phyloP scores from a whole-genome alignment of 140 eudicot genomes.

The Senecio squalidus region DNA sequence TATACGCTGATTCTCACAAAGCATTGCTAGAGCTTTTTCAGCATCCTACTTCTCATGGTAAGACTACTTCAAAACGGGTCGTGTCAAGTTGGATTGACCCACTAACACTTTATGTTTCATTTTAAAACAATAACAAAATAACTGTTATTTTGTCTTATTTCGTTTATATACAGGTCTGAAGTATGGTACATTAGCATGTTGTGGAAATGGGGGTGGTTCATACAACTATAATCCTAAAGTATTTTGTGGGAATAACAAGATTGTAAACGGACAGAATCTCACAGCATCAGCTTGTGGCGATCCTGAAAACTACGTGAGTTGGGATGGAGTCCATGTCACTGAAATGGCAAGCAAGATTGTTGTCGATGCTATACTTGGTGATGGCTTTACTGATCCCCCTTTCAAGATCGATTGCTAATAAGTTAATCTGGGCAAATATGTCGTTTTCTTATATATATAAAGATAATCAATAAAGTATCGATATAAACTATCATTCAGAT shows the following conservation, averaged over 20 bases:
- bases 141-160: too few species aligned
- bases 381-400: slow-evolving; percentile 55
- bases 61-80: not conserved
- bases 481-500: not conserved
- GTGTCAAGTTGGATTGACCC: too few species aligned
- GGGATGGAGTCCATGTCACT: slow-evolving; percentile 71
- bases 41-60: slow-evolving; percentile 84
- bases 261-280: slow-evolving; percentile 34
- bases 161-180: slow-evolving; percentile 67
- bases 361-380: slow-evolving; percentile 41
- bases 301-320: slow-evolving; percentile 59
- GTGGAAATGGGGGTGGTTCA: slow-evolving; percentile 69
- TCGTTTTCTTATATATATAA: not conserved
- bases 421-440: not conserved
- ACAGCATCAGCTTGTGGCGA: slow-evolving; percentile 56
- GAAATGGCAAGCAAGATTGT: slow-evolving; percentile 60
- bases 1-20: slow-evolving; percentile 59
- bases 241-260: slow-evolving; percentile 52
- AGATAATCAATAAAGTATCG: not conserved
- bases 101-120: too few species aligned
- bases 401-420: slow-evolving; percentile 24
- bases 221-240: slow-evolving; percentile 52
- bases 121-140: too few species aligned
- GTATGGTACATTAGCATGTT: slow-evolving; percentile 64
- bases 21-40: slow-evolving; percentile 65